Evolutionary conservation across 129 eudicot genomes (phyloP).

Genomic region (Erigeron canadensis): DNA sequence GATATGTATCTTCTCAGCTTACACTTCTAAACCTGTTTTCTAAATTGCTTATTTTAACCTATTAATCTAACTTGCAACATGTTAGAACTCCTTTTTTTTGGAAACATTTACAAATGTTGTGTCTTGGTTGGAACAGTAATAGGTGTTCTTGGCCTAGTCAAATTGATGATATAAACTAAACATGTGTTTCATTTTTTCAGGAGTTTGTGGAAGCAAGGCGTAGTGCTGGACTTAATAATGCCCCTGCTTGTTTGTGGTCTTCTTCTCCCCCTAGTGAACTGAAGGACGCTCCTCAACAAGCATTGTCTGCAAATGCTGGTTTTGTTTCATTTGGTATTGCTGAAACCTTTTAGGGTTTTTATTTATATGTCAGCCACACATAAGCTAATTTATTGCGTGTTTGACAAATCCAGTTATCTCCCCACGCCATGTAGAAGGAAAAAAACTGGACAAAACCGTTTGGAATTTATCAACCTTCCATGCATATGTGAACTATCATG

Average conservation of each 20-base stretch:
- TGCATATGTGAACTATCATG: constrained; percentile 94
- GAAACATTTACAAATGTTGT: background rate
- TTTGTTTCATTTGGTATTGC: constrained; percentile 84
- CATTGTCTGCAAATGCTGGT: constrained; percentile 86
- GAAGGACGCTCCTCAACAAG: constrained; percentile 60
- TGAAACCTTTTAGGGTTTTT: background rate
- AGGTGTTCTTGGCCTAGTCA: background rate
- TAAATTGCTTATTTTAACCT: background rate
- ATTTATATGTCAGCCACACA: constrained; percentile 1
- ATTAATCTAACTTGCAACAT: background rate
- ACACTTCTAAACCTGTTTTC: background rate
- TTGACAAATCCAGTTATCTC: constrained; percentile 55
- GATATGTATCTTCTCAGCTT: background rate
- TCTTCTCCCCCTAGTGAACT: constrained; percentile 81
- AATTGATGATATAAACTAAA: background rate
- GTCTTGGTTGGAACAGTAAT: background rate
- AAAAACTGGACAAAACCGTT: constrained; percentile 85
- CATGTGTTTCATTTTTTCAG: constrained; percentile 35
- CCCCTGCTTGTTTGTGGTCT: constrained; percentile 93
- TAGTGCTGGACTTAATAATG: constrained; percentile 64
- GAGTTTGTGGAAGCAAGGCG: constrained; percentile 93
- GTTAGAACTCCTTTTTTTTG: background rate
- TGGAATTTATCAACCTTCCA: constrained; percentile 91
- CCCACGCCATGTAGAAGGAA: constrained; percentile 91
- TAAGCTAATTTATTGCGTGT: constrained; percentile 11